phyloP scores from a whole-genome alignment of 805 yeast species.

The Lipomyces starkeyi region DNA sequence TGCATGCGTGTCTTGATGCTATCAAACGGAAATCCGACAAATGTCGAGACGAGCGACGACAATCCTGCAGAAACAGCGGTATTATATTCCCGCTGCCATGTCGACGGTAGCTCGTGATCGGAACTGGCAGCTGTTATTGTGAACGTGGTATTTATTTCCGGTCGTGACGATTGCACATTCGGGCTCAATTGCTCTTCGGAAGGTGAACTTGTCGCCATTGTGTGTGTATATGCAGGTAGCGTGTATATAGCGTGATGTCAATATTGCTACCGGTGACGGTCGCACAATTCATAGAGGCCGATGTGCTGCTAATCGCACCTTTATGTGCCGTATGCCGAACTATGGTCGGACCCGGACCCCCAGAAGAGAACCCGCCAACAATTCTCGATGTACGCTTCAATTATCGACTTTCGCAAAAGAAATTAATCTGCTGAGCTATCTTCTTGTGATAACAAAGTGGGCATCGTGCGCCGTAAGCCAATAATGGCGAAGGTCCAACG shows the following conservation, averaged over 20 bases:
- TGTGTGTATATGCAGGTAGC: background rate
- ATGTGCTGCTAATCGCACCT: no score
- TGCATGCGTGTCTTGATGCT: conserved; percentile 89
- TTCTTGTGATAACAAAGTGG: no score
- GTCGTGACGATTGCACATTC: background rate
- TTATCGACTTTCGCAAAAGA: no score
- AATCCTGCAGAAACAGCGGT: conserved; percentile 63
- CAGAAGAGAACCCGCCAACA: no score
- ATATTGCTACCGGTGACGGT: background rate
- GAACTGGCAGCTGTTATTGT: background rate
- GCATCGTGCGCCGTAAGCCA: no score
- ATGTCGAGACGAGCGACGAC: conserved; percentile 66
- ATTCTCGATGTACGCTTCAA: no score
- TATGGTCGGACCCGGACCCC: no score
- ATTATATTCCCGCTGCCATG: conserved; percentile 34
- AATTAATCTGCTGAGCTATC: no score
- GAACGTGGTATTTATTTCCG: background rate
- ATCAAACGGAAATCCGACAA: conserved; percentile 83
- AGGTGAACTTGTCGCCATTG: background rate
- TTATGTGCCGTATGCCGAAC: no score
- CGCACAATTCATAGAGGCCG: background rate
- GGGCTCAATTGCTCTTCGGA: background rate
- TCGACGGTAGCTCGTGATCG: conserved; percentile 3
- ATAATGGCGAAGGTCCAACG: no score
- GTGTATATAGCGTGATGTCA: background rate